Base-by-base conservation (phyloP, 2,329 filamentous ascomycete species). In the Cladosporium sphaerospermum region DNA sequence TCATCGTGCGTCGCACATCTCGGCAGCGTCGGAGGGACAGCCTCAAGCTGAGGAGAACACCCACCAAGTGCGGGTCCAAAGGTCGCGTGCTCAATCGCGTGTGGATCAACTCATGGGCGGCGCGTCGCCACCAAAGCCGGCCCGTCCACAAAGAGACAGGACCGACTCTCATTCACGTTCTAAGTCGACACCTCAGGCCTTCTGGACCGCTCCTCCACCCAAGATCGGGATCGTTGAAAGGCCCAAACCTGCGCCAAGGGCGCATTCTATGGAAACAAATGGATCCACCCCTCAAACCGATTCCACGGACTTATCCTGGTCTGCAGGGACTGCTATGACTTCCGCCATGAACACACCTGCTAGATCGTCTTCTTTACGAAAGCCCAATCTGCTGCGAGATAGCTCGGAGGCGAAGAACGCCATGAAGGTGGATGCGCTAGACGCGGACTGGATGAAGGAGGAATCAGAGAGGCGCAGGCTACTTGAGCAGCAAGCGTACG, bases 361-460 rank as follows among this genome's bases (percentile, higher is more conserved):
- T 16, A 62, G 64, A 13, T 39, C 36, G 8, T 39, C 36, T 19
- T 65, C 63, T 10, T 75, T 73, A 9, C 64, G 64, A 33, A 68
- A 72, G 34, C 61, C 61, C 34, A 28, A 28, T 28, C 23, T 28
- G 23, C 34, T 62, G 28, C 59, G 67, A 10, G 52, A 57, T 14
- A 48, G 48, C 4, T 53, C 48, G 57, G 65, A 67, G 40, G 55
- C 50, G 14, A 56, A 58, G 19, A 59, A 49, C 39, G 61, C 64
- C 2, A 66, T 68, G n/a, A 64, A 68, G 41, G 65, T 69, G 18
- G 71, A 74, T 47, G 64, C 67, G 9, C 62, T 56, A 6, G 62
- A 72, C 37, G 63, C 67, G 3, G 72, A 74, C 37, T 73, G 72
- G 72, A 74, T 75, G 71, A 69, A 67, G 13, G 60, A 64, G 34